These are phyloP conservation scores for Xylaria arbuscula DNA, from an alignment of 2,329 filamentous ascomycete genomes.

Conservation along the genomic window DNA sequence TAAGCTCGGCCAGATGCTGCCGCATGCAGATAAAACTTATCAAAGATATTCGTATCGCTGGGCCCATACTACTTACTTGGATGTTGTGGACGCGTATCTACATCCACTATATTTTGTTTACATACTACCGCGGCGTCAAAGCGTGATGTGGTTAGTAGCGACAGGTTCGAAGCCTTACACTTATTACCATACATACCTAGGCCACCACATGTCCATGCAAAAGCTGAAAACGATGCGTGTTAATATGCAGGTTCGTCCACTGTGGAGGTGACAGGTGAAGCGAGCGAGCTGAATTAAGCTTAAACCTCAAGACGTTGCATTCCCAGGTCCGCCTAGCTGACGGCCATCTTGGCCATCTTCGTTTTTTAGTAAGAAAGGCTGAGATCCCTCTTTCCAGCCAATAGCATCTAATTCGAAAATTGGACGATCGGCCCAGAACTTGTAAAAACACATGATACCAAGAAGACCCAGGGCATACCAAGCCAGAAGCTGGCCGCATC, in stretches of 20 bases:
- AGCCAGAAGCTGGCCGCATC: conserved; percentile 2
- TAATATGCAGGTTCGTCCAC: conserved; percentile 22
- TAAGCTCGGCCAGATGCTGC: neutral
- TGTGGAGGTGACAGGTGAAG: conserved; percentile 22
- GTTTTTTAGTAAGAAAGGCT: conserved; percentile 28
- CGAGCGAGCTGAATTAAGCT: conserved; percentile 30
- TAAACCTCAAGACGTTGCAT: conserved; percentile 32
- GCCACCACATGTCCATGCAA: no score
- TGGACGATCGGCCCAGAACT: conserved; percentile 1
- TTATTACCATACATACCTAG: conserved; percentile 10
- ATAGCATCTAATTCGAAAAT: conserved; percentile 14
- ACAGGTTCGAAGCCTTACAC: neutral
- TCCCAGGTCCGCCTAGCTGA: conserved; percentile 6
- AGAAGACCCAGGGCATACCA: neutral
- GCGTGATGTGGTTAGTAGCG: neutral
- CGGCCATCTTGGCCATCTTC: conserved; percentile 22
- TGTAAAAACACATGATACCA: conserved; percentile 18
- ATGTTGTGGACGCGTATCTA: no score
- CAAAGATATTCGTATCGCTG: neutral
- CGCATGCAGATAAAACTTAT: neutral
- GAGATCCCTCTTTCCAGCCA: conserved; percentile 13
- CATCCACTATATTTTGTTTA: neutral
- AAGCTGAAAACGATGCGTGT: neutral
- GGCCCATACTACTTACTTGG: no score
- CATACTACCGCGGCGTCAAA: neutral